These are phyloP conservation scores for Babjeviella inositovora DNA, from an alignment of 805 yeast genomes.

Conservation along the genomic window DNA sequence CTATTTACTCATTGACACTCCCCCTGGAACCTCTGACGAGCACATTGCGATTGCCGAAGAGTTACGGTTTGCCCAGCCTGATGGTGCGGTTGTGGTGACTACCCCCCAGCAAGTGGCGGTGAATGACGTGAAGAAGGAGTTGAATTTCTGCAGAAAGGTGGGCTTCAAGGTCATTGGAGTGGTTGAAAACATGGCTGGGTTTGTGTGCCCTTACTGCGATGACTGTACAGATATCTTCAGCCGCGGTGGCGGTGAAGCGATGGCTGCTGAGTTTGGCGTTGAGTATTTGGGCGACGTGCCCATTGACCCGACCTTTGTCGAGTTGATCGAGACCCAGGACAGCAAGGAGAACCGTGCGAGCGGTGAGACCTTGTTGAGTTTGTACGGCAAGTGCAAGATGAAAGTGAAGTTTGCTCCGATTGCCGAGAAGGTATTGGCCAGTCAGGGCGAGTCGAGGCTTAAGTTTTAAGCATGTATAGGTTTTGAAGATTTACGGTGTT, in stretches of 20 bases:
- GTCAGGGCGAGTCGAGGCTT: no score
- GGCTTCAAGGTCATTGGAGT: conserved; percentile 69
- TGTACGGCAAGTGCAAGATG: conserved; percentile 16
- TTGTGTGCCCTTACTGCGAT: conserved; percentile 83
- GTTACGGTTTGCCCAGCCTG: conserved; percentile 53
- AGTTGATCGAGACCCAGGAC: conserved; percentile 60
- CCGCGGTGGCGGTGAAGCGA: conserved; percentile 74
- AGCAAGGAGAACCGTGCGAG: conserved; percentile 14
- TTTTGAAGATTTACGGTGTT: no score
- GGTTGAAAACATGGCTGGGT: conserved; percentile 94
- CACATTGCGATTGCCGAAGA: conserved; percentile 96
- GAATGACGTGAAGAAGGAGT: conserved; percentile 88
- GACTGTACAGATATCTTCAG: conserved; percentile 89
- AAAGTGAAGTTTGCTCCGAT: conserved; percentile 18
- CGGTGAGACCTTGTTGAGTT: conserved; percentile 16
- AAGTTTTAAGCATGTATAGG: no score
- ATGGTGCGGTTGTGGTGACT: conserved; percentile 90
- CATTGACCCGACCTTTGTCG: conserved; percentile 83
- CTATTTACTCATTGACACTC: conserved; percentile 83
- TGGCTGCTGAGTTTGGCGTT: conserved; percentile 48
- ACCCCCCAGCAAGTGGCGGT: conserved; percentile 92
- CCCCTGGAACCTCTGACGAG: conserved; percentile 98
- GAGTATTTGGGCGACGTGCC: conserved; percentile 81
- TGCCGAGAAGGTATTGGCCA: conserved; percentile 15
- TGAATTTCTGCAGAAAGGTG: conserved; percentile 82